phyloP scores from a whole-genome alignment of 257 asterid genomes.

The Plantago elongata region DNA sequence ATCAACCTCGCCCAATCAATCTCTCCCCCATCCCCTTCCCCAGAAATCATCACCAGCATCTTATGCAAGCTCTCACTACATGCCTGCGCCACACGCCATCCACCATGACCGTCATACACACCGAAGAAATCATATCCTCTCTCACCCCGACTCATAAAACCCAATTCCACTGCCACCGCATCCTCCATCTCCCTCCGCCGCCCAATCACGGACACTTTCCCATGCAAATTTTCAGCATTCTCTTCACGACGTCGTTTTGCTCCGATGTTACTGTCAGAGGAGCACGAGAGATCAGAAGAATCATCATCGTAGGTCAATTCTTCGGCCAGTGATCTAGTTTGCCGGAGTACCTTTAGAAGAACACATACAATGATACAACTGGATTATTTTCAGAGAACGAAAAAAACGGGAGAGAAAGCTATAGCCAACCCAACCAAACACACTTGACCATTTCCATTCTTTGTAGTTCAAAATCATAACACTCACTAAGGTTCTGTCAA shows the following conservation, averaged over 20 bases:
- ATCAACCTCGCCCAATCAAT: constrained; percentile 52
- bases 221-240: constrained; percentile 25
- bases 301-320: constrained; percentile 12
- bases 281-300: not conserved
- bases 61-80: constrained; percentile 52
- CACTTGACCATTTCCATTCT: too few relatives aligned
- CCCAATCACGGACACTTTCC: constrained; percentile 49
- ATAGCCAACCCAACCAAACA: too few relatives aligned
- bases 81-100: constrained; percentile 55
- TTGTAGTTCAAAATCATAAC: too few relatives aligned
- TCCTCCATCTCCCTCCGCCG: constrained; percentile 79
- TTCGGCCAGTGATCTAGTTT: constrained; percentile 11
- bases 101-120: constrained; percentile 81
- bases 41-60: constrained; percentile 25
- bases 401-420: too few relatives aligned
- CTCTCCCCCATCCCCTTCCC: constrained; percentile 16
- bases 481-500: too few relatives aligned
- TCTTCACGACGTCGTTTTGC: not conserved
- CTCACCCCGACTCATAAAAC: constrained; percentile 32
- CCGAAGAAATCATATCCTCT: constrained; percentile 48
- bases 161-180: constrained; percentile 44
- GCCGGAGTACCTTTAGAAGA: constrained; percentile 15
- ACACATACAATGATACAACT: too few relatives aligned
- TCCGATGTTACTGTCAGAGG: not conserved
- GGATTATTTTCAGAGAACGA: too few relatives aligned